A percentile compares a stretch with the other conserved stretches of the same genome.
Evolutionary conservation across 208 protist species (phyloP).

Genomic region (Leptomonas pyrrhocoris): DNA sequence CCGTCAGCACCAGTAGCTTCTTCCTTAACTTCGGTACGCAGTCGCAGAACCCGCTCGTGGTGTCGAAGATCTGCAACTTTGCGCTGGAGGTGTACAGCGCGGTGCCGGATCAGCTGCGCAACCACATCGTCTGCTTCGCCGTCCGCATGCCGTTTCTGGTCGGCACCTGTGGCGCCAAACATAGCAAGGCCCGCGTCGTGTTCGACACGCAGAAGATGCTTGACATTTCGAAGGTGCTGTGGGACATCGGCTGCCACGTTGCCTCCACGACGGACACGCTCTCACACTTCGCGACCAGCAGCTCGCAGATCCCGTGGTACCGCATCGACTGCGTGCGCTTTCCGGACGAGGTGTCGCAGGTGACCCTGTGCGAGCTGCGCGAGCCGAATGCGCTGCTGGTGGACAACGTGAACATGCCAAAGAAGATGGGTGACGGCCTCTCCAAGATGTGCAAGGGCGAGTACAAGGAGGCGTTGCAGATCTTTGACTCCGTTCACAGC

Average conservation of each 20-base stretch:
- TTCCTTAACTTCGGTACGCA: constrained; percentile 77
- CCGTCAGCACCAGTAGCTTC: constrained; percentile 49
- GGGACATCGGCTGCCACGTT: constrained; percentile 65
- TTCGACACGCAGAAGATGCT: constrained; percentile 47
- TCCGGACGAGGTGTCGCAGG: constrained; percentile 36
- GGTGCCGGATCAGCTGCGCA: constrained; percentile 34
- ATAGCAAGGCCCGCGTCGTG: constrained; percentile 47
- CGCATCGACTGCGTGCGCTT: constrained; percentile 67
- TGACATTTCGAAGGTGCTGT: constrained; percentile 46
- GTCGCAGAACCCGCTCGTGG: constrained; percentile 56
- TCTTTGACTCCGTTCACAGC: constrained; percentile 35
- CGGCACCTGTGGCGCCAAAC: constrained; percentile 60
- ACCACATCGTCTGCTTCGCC: constrained; percentile 58
- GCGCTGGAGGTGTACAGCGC: constrained; percentile 51
- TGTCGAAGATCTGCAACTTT: constrained; percentile 62
- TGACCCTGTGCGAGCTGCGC: constrained; percentile 62
- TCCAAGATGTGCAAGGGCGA: constrained; percentile 61
- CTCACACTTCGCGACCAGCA: constrained; percentile 49
- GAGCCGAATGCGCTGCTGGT: constrained; percentile 21
- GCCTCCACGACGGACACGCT: constrained; percentile 54
- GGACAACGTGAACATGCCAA: constrained; percentile 32
- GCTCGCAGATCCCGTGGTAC: constrained; percentile 49
- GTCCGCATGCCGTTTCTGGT: constrained; percentile 71
- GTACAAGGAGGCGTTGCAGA: constrained; percentile 42
- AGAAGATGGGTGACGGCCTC: constrained; percentile 56